These are phyloP conservation scores for Aspergillus haitiensis DNA, from an alignment of 495 filamentous ascomycete genomes.

Conservation along the genomic window DNA sequence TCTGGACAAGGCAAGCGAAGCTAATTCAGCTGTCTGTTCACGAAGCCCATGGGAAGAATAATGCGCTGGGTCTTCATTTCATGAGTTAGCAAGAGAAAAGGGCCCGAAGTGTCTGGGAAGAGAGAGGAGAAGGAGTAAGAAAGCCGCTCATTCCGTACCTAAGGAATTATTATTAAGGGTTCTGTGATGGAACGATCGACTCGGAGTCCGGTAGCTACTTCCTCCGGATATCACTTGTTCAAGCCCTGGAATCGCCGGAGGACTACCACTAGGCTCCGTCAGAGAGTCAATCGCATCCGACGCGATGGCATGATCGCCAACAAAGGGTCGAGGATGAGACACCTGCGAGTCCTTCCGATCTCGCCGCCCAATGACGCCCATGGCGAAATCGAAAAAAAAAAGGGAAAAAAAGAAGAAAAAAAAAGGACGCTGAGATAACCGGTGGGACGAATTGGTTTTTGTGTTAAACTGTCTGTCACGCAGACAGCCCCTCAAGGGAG, in stretches of 20 bases:
- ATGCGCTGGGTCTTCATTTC: conserved; percentile 60
- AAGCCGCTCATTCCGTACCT: conserved; percentile 46
- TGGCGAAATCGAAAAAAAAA: conserved; percentile 17
- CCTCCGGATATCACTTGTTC: conserved; percentile 42
- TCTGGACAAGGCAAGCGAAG: conserved; percentile 74
- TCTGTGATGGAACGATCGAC: conserved; percentile 76
- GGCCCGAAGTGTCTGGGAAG: no score
- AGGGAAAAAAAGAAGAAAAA: no score
- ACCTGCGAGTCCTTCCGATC: conserved; percentile 39
- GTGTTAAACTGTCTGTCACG: not conserved
- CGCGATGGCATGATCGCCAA: conserved; percentile 26
- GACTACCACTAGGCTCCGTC: conserved; percentile 39
- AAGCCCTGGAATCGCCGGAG: conserved; percentile 31
- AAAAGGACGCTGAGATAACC: not conserved
- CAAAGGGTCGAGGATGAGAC: conserved; percentile 27
- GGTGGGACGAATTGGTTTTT: no score
- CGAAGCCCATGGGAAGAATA: conserved; percentile 76
- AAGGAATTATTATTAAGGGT: conserved; percentile 63
- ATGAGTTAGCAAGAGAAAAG: not conserved
- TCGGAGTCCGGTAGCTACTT: conserved; percentile 62
- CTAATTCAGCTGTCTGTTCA: conserved; percentile 88
- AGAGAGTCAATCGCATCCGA: conserved; percentile 25
- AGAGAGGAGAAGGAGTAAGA: no score
- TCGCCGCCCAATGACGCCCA: conserved; percentile 42
- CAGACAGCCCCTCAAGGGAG: conserved; percentile 5